Base-by-base conservation (phyloP, 2,329 filamentous ascomycete genomes). In the Pseudogymnoascus sp. region DNA sequence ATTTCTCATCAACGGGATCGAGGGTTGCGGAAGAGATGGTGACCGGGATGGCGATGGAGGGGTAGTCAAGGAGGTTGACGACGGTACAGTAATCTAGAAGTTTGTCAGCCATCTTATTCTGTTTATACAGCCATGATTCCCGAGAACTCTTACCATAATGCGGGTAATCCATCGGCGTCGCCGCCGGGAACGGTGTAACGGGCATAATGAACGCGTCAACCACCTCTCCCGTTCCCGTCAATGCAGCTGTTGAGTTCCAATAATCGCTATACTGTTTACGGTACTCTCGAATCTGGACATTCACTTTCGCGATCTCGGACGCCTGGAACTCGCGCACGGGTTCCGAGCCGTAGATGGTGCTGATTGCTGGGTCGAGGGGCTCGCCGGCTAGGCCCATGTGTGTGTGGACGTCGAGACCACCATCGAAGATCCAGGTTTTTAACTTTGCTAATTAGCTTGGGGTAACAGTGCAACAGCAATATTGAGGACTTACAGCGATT, bases 201-300 rank as follows among this genome's bases (percentile, higher is more conserved):
- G 82, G 79, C 65, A 77, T 75, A 15, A 85, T 78, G 1, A 84
- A 69, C 0, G 79, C 82, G 68, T 88, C 86, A 0, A 87, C 82
- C 1, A 80, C 76, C 60, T 78, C 75, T 11, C 64, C 65, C 4
- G 76, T 82, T 26, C 78, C 79, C 0, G 82, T 84, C n/a, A 76
- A 57, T 3, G 76, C 72, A 0, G 73, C 76, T 0, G 83, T 86
- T 13, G 76, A 79, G 65, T 86, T 86, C 85, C 84, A 87, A 69
- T 86, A 87, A 61, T 87, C 84, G 72, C 85, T 79, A 67, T 87
- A 88, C 17, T 77, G 73, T 64, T 82, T 82, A 68, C 86, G 82
- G 60, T 79, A 82, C 26, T 81, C 76, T 1, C 84, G 77, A 64
- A 83, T 83, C 15, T 74, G 72, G 1, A 86, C 72, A 5, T 86